These are phyloP conservation scores for Gnomoniopsis sp. DNA, from an alignment of 2,329 filamentous ascomycete genomes.

Conservation along the genomic window DNA sequence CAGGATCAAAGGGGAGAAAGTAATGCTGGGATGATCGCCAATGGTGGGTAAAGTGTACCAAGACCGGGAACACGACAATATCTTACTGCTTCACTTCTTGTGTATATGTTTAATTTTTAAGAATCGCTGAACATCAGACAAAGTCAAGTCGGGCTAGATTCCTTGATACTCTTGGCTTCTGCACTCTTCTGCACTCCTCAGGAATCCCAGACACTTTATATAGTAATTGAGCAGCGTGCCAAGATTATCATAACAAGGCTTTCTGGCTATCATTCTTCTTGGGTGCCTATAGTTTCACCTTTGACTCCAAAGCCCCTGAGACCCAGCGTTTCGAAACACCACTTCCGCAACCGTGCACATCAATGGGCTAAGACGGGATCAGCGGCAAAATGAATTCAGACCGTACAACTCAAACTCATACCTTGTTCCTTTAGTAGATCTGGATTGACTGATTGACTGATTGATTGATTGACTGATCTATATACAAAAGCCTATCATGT, in stretches of 20 bases:
- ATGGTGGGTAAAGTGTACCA: not conserved
- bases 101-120: not conserved
- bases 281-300: not conserved
- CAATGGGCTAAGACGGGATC: not conserved
- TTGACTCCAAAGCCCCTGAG: not conserved
- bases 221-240: not conserved
- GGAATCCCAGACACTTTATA: too few relatives aligned
- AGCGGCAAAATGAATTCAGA: not conserved
- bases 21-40: not conserved
- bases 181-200: not conserved
- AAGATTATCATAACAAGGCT: not conserved
- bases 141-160: not conserved
- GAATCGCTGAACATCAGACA: not conserved
- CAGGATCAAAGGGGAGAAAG: constrained; percentile 11
- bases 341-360: not conserved
- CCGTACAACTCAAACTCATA: not conserved
- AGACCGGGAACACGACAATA: not conserved
- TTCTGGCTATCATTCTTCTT: not conserved
- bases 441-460: too few relatives aligned
- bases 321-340: constrained; percentile 3
- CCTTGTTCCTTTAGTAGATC: not conserved
- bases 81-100: not conserved
- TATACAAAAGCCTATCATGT: not conserved
- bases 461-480: not conserved
- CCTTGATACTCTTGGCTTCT: not conserved